Evolutionary conservation across 2,329 filamentous ascomycete genomes (phyloP).

Genomic region (Ceratocystis smalleyi): DNA sequence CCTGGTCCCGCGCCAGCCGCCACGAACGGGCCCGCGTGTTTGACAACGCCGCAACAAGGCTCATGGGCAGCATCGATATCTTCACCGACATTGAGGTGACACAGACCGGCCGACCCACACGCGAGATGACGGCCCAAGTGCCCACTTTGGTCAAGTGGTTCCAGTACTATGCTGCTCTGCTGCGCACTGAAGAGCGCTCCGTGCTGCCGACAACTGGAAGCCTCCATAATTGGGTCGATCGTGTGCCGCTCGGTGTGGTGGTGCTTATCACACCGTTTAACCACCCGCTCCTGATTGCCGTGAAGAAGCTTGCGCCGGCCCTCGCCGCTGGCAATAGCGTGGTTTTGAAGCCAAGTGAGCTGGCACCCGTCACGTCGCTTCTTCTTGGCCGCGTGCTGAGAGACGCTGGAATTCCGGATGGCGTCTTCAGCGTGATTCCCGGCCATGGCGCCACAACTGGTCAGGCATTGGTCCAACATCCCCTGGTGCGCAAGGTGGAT

Average conservation of each 20-base stretch:
- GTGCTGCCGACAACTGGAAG: conserved; percentile 33
- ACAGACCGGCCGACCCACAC: conserved; percentile 31
- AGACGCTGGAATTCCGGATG: conserved; percentile 58
- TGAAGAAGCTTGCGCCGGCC: conserved; percentile 34
- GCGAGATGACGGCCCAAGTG: conserved; percentile 26
- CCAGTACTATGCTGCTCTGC: conserved; percentile 30
- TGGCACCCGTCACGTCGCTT: conserved; percentile 31
- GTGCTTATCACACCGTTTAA: conserved; percentile 45
- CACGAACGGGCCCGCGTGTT: conserved; percentile 28
- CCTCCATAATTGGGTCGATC: conserved; percentile 34
- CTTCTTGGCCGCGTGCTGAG: conserved; percentile 39
- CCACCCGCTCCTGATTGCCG: conserved; percentile 31
- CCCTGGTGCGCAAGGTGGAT: conserved; percentile 54
- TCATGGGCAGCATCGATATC: conserved; percentile 27
- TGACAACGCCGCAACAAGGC: conserved; percentile 30
- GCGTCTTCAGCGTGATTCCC: conserved; percentile 59
- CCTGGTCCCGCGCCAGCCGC: conserved; percentile 30
- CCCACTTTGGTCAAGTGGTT: conserved; percentile 25
- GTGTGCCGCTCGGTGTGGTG: conserved; percentile 35
- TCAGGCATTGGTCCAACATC: conserved; percentile 48
- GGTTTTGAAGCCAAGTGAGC: conserved; percentile 39
- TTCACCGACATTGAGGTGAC: conserved; percentile 31
- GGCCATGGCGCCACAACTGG: conserved; percentile 56
- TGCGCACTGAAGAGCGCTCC: conserved; percentile 29
- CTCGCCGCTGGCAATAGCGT: conserved; percentile 35